phyloP scores from a whole-genome alignment of 1,284 basidiomycete genomes.

The Meira nashicola region DNA sequence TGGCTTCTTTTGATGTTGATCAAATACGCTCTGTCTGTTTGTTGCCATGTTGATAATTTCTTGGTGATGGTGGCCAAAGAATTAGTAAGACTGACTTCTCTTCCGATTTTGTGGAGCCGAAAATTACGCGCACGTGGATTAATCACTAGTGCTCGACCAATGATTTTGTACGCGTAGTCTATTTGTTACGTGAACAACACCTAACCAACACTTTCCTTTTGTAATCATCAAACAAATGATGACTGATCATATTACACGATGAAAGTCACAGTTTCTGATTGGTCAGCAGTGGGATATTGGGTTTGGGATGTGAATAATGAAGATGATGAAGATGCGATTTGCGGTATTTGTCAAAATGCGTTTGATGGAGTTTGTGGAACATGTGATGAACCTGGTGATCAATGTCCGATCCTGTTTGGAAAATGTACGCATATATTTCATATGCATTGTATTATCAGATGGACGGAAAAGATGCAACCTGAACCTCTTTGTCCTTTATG shows the following conservation, averaged over 20 bases:
- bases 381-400: constrained; percentile 48
- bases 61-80: too few relatives aligned
- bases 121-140: too few relatives aligned
- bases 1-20: too few relatives aligned
- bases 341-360: constrained; percentile 52
- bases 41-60: too few relatives aligned
- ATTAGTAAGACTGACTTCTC: too few relatives aligned
- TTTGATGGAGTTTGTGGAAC: constrained; percentile 50
- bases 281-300: constrained; percentile 50
- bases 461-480: constrained; percentile 29
- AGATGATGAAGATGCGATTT: constrained; percentile 38
- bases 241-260: constrained; percentile 15
- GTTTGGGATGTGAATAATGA: constrained; percentile 50
- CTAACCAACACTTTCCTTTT: too few relatives aligned
- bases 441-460: constrained; percentile 50
- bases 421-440: constrained; percentile 52
- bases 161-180: too few relatives aligned
- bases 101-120: too few relatives aligned
- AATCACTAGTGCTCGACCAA: too few relatives aligned
- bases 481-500: constrained; percentile 16
- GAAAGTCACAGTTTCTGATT: constrained; percentile 49
- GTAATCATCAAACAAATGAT: too few relatives aligned
- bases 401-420: constrained; percentile 44
- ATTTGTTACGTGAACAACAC: too few relatives aligned
- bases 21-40: too few relatives aligned